These are phyloP conservation scores for Chlorella sp. DNA, from an alignment of 139 green algal genomes.

Conservation along the genomic window DNA sequence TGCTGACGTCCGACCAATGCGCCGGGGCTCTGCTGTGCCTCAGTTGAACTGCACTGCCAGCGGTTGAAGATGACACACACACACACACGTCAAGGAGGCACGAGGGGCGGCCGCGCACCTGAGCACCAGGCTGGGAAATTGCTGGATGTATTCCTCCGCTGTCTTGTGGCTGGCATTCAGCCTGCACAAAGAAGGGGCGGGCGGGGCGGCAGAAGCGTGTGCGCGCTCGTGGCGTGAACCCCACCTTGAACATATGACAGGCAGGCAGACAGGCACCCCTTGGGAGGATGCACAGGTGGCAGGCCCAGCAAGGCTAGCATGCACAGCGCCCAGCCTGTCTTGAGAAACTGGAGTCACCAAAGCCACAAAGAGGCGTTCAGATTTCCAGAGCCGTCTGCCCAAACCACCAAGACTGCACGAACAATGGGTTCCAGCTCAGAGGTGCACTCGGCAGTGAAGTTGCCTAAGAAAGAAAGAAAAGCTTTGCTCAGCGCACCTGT, in stretches of 20 bases:
- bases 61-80: too few relatives aligned
- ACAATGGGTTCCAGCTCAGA: too few relatives aligned
- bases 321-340: neutral
- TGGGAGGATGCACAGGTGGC: neutral
- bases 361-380: too few relatives aligned
- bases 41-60: too few relatives aligned
- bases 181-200: slow-evolving; percentile 47
- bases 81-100: too few relatives aligned
- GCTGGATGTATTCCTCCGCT: slow-evolving; percentile 85
- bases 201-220: neutral
- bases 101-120: slow-evolving; percentile 15
- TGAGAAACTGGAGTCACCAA: neutral
- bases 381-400: too few relatives aligned
- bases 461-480: too few relatives aligned
- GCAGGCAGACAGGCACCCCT: neutral
- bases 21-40: too few relatives aligned
- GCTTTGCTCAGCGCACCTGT: slow-evolving; percentile 49
- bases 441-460: too few relatives aligned
- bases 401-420: too few relatives aligned
- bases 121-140: slow-evolving; percentile 89
- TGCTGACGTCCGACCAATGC: too few relatives aligned
- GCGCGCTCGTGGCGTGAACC: too few relatives aligned
- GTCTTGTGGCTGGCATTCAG: slow-evolving; percentile 78
- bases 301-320: neutral
- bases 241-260: neutral